A percentile compares a stretch with the other conserved stretches of the same genome.
These are phyloP conservation scores for Chaetomiaceae sp. DNA, from an alignment of 2,329 filamentous ascomycete genomes.

Conservation along the genomic window DNA sequence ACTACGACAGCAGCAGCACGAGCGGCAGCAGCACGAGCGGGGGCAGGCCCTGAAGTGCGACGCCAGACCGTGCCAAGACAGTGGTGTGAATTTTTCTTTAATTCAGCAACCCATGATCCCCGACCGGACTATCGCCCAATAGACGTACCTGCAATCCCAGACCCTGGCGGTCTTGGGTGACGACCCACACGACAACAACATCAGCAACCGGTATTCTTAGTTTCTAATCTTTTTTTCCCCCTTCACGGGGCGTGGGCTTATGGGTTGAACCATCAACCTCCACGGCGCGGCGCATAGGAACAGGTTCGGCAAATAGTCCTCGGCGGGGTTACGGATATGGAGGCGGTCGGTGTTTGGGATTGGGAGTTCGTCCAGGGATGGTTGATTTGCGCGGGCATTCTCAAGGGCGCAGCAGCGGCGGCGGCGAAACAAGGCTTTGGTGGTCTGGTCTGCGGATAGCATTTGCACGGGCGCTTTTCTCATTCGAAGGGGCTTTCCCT, in stretches of 20 bases:
- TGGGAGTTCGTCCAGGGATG: not conserved
- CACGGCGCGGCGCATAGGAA: constrained; percentile 11
- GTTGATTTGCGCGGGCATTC: not conserved
- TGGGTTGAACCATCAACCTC: constrained; percentile 9
- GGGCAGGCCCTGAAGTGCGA: constrained; percentile 6
- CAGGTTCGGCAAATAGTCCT: constrained; percentile 1
- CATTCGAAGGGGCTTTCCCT: not conserved
- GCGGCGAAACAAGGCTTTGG: not conserved
- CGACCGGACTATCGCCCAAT: not conserved
- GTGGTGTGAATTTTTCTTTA: not conserved
- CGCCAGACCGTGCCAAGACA: no score
- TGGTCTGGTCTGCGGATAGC: constrained; percentile 14
- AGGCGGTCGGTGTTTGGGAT: not conserved
- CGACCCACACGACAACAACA: constrained; percentile 3
- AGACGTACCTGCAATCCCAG: constrained; percentile 7
- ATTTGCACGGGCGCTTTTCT: constrained; percentile 24
- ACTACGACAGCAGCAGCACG: constrained; percentile 40
- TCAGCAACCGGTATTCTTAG: constrained; percentile 18
- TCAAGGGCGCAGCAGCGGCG: constrained; percentile 10
- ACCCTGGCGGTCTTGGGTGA: constrained; percentile 20
- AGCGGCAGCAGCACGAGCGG: not conserved
- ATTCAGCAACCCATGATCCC: not conserved
- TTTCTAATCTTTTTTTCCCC: constrained; percentile 15
- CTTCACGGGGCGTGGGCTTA: constrained; percentile 7
- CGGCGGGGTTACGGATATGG: constrained; percentile 1